Evolutionary conservation across 352 stramenopile genomes (phyloP), one percentile per base, ranked within the genome.

Genomic region (Phytophthora pisi): DNA sequence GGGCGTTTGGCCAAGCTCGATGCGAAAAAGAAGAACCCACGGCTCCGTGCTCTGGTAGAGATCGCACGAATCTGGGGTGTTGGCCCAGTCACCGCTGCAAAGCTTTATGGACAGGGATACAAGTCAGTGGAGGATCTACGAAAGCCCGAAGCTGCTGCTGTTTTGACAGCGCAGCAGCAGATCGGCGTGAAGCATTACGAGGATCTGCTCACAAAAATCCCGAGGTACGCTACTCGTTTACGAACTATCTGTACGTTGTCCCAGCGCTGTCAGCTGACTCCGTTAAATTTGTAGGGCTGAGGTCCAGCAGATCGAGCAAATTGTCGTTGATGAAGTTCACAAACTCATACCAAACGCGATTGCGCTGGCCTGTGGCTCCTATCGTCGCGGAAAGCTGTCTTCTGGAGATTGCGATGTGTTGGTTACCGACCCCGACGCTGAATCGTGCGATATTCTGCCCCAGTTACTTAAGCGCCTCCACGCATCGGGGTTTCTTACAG

Each of bases 101-200:
- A 90, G 38, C 58, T 96, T 0, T 96, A 95, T 75, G 87, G 83
- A 4, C 67, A 76, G 64, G 88, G 83, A 0, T 92, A 81, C 72
- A 90, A 90, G 46, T 82, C 75, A 3, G 71, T 94, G 45, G 74
- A 87, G 15, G 75, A 86, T 24, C 62, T 94, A 8, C 61, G 69
- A 55, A 80, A 81, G 13, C 63, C 72, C 34, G 68, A 78, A 8
- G 68, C 73, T 34, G 70, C 81, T 0, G 52, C 69, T 5, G 68
- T 83, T 15, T 57, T 96, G 31, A 89, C 65, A 11, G 52, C 66
- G 0, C 84, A 96, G 53, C 88, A 96, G 51, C 75, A 86, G 51
- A 94, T 94, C 59, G 88, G 88, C 40, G 72, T 96, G 42, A 91
- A 88, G 34, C 81, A 91, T 57, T 96, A 94, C 24, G 58, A 93